Percentiles rank a stretch among this genome's conserved stretches.
Conservation (phyloP, 306 rosid species). For the Benincasa hispida region DNA sequence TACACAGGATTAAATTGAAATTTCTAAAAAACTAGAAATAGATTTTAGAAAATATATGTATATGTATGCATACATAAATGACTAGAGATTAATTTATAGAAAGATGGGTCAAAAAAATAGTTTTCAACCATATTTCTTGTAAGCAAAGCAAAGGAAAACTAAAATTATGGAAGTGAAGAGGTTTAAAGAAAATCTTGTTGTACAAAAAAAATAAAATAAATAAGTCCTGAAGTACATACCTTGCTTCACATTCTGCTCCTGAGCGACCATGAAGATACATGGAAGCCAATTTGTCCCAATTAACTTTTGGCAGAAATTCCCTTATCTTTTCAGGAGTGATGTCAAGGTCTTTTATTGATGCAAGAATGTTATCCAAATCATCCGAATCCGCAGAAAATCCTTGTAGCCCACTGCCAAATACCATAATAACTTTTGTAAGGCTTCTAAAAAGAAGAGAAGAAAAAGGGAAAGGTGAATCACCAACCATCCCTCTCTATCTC, state of each 20-base stretch:
- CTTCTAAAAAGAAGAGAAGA: not conserved
- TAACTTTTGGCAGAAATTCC: slow-evolving; percentile 62
- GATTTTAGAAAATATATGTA: not conserved
- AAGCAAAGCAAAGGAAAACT: not conserved
- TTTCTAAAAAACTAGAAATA: not conserved
- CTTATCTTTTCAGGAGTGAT: slow-evolving; percentile 41
- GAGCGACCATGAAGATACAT: slow-evolving; percentile 52
- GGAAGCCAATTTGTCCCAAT: slow-evolving; percentile 81
- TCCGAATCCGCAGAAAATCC: slow-evolving; percentile 30
- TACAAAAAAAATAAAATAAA: not conserved
- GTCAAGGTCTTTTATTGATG: slow-evolving; percentile 46
- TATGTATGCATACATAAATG: not conserved
- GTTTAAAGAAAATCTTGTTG: not conserved
- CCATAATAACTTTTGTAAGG: not conserved
- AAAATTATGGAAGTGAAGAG: not conserved
- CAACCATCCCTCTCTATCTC: not conserved
- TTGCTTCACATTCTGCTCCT: slow-evolving; percentile 80
- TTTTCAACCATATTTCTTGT: not conserved
- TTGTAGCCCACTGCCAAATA: slow-evolving; percentile 29
- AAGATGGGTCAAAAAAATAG: not conserved
- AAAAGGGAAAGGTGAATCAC: not conserved
- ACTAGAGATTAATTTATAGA: not conserved
- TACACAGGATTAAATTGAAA: not conserved
- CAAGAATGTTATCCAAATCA: slow-evolving; percentile 42
- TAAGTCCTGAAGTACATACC: slow-evolving; percentile 37